Evolutionary conservation across 1,139 yeast genomes (phyloP), one percentile per base, ranked within the genome.

Genomic region (Saccharomycopsis hybrid): DNA sequence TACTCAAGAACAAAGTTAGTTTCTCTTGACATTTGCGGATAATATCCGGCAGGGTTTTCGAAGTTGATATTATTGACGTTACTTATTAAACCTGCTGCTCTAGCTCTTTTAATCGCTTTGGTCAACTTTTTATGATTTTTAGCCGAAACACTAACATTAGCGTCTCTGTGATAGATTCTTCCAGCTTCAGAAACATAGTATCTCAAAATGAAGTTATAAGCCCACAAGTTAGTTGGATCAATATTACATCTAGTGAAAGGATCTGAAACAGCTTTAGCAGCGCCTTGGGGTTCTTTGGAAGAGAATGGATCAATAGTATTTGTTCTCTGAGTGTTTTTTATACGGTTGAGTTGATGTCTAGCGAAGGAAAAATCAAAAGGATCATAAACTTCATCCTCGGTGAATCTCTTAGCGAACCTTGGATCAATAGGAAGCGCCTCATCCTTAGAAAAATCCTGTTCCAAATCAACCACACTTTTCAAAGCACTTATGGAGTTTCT

Each of bases 1-100:
- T 18, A 18, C 18, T 18, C 18, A 18, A 18, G 18, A 18, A 18
- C 18, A 72, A 77, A 94, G 66, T 74, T 88, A 60, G 74, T 88
- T 59, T 83, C 83, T 55, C 81, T 89, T 60, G 89, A 88, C 53
- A 92, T 88, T 55, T 92, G 92, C 58, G 96, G 96, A 59, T 96
- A 96, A 66, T 96, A 96, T 56, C 96, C 97, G 63, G 89, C 96
- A 48, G 97, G 97, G 37, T n/a, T 29, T 24, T 45, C 48, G 9
- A 48, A 35, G 25, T 37, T 43, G 27, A 36, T 41, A 28, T 46
- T 49, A n/a, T 44, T 41, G n/a, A 41, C 44, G 30, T 47, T 41
- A 24, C 55, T 52, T 63, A 85, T 68, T 52, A 83, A 67, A 0
- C 92, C 94, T 55, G 79, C 74, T 5, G 80, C 76, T 63, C 86